Evolutionary conservation across 2,329 filamentous ascomycete genomes (phyloP), one percentile per base, ranked within the genome.

Genomic region (Drechslerella stenobrocha): DNA sequence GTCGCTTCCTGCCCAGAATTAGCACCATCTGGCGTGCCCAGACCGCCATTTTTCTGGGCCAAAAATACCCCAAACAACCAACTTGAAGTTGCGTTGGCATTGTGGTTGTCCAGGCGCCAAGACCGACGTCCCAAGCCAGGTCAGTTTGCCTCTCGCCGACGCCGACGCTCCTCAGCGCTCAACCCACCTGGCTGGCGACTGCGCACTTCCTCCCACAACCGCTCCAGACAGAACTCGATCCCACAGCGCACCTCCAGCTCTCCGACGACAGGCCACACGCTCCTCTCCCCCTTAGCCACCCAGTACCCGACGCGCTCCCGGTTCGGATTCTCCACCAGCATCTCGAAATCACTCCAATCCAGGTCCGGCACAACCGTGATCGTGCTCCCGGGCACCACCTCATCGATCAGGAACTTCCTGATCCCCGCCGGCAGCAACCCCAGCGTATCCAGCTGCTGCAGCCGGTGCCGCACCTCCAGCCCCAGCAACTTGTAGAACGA

Each of bases 251-350:
- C 86, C 72, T 87, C 87, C 69, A 97, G 77, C 11, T 90, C 89
- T 28, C 86, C 86, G 2, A 96, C 84, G 1, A 90, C 89, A 0
- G 91, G 92, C 91, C 92, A 97, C 0, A 96, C 90, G 71, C 88
- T 91, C 69, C 86, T 80, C 77, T 97, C 92, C 1, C 92, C 92
- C 56, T 87, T 82, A 28, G 85, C 76, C 55, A 95, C 90, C 92
- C 91, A 96, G 72, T 92, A 88, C 61, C 89, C 84, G 2, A 96
- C 78, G 6, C 84, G 86, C 64, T 87, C 84, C 52, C 83, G 81
- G 0, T 87, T 92, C 0, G 90, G 90, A 26, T 87, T 89, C 75
- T 95, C 88, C n/a, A 96, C 81, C 30, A 96, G 78, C 30, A 87
- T 83, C 40, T 86, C 78, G 74, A 95, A 90, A 76, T 96, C 91